phyloP scores from a whole-genome alignment of 1,139 yeast genomes.

The Taiozyma sp. region DNA sequence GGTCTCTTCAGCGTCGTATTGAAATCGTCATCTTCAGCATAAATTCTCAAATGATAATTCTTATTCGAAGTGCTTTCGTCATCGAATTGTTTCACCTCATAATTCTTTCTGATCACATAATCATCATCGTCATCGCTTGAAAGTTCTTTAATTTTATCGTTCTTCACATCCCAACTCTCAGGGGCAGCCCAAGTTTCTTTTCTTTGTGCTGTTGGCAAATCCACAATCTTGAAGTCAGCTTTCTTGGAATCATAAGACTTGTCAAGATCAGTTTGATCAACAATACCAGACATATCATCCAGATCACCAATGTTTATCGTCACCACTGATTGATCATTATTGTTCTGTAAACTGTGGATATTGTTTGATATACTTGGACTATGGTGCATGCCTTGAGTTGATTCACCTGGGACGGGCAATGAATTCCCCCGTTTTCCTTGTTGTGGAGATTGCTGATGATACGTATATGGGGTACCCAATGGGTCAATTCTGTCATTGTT shows the following conservation, averaged over 20 bases:
- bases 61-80: conserved; percentile 19
- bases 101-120: conserved; percentile 25
- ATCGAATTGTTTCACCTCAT: conserved; percentile 27
- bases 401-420: background rate
- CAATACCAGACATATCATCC: conserved; percentile 50
- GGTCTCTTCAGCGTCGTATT: conserved; percentile 71
- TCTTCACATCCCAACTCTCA: conserved; percentile 75
- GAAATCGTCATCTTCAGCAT: conserved; percentile 77
- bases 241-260: conserved; percentile 6
- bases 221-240: background rate
- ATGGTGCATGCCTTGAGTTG: background rate
- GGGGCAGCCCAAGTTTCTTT: conserved; percentile 60
- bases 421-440: background rate
- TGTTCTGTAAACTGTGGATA: conserved; percentile 1
- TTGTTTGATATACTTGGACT: conserved; percentile 23
- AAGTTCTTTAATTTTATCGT: conserved; percentile 19
- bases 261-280: conserved; percentile 17
- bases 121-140: conserved; percentile 31
- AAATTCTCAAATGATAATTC: conserved; percentile 53
- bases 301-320: conserved; percentile 33
- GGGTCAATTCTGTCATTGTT: background rate
- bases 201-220: background rate
- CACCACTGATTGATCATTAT: conserved; percentile 18
- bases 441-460: background rate
- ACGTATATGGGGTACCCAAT: background rate